phyloP scores from a whole-genome alignment of 1,284 basidiomycete species.

The Cutaneotrichosporon spelunceum region DNA sequence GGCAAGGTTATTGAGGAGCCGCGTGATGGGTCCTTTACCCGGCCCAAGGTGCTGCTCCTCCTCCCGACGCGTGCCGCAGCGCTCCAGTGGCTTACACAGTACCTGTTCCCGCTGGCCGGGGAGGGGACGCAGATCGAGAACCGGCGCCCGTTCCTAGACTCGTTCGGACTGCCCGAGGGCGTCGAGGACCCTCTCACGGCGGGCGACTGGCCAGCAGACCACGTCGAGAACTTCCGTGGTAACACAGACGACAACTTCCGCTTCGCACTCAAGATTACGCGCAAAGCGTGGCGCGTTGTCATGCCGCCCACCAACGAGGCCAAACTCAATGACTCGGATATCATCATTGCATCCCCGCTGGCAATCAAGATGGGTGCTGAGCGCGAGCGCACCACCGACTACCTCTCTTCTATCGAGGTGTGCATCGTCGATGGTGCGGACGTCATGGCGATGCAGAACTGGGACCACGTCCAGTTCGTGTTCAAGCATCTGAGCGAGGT shows the following conservation, averaged over 20 bases:
- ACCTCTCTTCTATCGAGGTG: slow-evolving; percentile 89
- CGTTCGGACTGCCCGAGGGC: slow-evolving; percentile 79
- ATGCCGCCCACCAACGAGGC: slow-evolving; percentile 50
- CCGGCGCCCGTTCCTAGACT: slow-evolving; percentile 70
- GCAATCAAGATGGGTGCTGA: slow-evolving; percentile 89
- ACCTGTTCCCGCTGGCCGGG: slow-evolving; percentile 66
- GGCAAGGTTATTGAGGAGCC: slow-evolving; percentile 59
- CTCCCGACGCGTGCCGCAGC: slow-evolving; percentile 90
- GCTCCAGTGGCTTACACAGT: slow-evolving; percentile 65
- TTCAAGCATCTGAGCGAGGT: slow-evolving; percentile 79
- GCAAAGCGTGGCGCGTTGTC: slow-evolving; percentile 89
- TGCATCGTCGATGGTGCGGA: slow-evolving; percentile 92
- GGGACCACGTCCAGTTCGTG: slow-evolving; percentile 94
- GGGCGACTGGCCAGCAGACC: slow-evolving; percentile 80
- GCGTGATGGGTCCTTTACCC: slow-evolving; percentile 95
- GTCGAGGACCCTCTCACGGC: slow-evolving; percentile 71
- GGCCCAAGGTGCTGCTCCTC: slow-evolving; percentile 87
- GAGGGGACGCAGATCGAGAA: slow-evolving; percentile 75
- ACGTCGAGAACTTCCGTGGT: slow-evolving; percentile 91
- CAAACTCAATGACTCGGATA: slow-evolving; percentile 65
- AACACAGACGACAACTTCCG: slow-evolving; percentile 96
- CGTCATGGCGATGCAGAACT: slow-evolving; percentile 95
- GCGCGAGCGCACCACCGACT: slow-evolving; percentile 86
- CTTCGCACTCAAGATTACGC: slow-evolving; percentile 85
- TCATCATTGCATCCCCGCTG: slow-evolving; percentile 89